These are phyloP conservation scores for Drechslerella dactyloides DNA, from an alignment of 2,329 filamentous ascomycete species.

Conservation along the genomic window DNA sequence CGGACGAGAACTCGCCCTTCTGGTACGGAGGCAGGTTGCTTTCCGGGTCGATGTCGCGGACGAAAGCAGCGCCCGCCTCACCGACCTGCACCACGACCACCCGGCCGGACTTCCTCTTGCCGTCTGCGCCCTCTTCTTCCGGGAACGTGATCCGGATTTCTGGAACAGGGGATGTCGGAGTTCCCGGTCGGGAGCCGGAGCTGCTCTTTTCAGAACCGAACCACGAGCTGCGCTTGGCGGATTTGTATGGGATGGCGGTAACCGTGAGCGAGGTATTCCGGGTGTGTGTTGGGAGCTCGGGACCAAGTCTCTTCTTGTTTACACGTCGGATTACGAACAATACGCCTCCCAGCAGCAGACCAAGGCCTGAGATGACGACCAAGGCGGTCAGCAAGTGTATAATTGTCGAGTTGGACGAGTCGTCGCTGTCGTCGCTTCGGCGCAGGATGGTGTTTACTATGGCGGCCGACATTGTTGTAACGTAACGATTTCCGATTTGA, in stretches of 20 bases:
- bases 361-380: constrained; percentile 76
- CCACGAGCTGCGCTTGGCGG: constrained; percentile 49
- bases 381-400: constrained; percentile 80
- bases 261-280: constrained; percentile 65
- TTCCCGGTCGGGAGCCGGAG: constrained; percentile 53
- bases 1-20: constrained; percentile 84
- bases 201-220: constrained; percentile 53
- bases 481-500: constrained; percentile 15
- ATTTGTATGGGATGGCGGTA: constrained; percentile 57
- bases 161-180: constrained; percentile 80
- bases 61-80: constrained; percentile 77
- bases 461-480: constrained; percentile 36
- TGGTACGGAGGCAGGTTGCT: constrained; percentile 74
- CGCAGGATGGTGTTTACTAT: constrained; percentile 52
- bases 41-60: constrained; percentile 76
- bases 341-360: constrained; percentile 69
- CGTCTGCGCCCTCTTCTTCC: constrained; percentile 86
- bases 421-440: constrained; percentile 60
- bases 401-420: constrained; percentile 66
- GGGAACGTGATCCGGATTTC: constrained; percentile 99
- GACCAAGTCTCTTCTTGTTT: constrained; percentile 61
- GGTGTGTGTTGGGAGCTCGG: constrained; percentile 44
- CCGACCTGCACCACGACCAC: constrained; percentile 92
- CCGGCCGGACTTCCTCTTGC: constrained; percentile 80
- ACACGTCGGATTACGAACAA: constrained; percentile 77